Base-by-base conservation (phyloP, 129 eudicot species). In the Artemisia annua region DNA sequence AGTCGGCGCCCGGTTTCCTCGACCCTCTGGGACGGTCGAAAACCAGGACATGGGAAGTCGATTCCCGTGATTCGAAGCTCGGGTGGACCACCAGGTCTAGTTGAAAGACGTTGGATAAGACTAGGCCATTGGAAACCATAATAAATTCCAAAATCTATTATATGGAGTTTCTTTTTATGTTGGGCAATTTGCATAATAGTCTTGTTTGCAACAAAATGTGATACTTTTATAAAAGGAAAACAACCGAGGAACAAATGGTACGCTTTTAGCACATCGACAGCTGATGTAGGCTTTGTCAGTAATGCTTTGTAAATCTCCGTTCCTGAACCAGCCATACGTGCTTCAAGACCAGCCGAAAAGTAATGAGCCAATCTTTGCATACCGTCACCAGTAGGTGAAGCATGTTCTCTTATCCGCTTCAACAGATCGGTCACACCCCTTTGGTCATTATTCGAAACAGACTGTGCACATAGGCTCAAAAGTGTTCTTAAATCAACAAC, bases 101-200 rank as follows among this genome's bases (percentile, higher is more conserved):
- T 50, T 44, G 96, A 79, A 63, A 90, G 91, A 18, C 84, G 86
- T 60, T 90, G 82, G 11, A 90, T 78, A 43, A 85, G 81, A 48
- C 81, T 73, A 72, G 97, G 97, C 94, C 94, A 90, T 76, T 90
- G 97, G 67, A 90, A 90, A 35, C 97, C 97, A 7, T 85, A 90
- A 44, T 83, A 69, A 30, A 90, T 85, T 14, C 97, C 97, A 70
- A 90, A 74, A 81, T 90, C 94, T 66, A 90, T 63, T 35, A 90
- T 90, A 66, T 90, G 97, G 3, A 90, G 84, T 20, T 78, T 78
- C 8, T 71, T 72, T 13, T 85, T 87, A 50, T 83, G 81, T 72
- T 87, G 78, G 11, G 94, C 85, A 19, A 50, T 70, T 5, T 28
- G 65, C 84, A 85, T 73, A 28, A 90, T 90, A 7, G 91, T 83